Percentiles rank a stretch among this genome's conserved stretches.
Conservation (phyloP, 345 rosid genomes). For the Eucalyptus sp. region DNA sequence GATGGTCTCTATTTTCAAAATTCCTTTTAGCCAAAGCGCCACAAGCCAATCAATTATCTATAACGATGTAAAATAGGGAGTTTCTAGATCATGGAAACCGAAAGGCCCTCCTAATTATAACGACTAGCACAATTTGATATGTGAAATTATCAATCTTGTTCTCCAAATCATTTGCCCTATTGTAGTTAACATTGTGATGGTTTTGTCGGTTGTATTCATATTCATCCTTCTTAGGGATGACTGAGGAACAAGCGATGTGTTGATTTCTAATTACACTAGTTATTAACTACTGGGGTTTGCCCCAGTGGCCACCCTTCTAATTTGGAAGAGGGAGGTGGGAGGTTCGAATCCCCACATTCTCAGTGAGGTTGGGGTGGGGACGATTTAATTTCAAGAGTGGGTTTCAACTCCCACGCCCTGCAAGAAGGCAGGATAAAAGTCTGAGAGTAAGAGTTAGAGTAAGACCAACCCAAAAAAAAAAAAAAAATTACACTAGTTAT, state of each 20-base stretch:
- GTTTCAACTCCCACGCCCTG: no score
- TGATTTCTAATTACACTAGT: fast-evolving
- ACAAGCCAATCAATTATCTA: background rate
- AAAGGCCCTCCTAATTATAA: background rate
- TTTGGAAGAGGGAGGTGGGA: no score
- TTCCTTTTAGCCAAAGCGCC: no score
- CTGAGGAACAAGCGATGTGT: background rate
- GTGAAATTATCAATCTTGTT: background rate
- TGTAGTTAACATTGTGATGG: background rate
- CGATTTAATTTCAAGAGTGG: no score
- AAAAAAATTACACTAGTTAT: fast-evolving
- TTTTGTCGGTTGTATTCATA: background rate
- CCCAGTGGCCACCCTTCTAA: no score
- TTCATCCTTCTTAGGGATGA: background rate
- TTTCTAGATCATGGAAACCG: background rate
- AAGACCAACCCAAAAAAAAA: no score
- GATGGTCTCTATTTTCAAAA: background rate
- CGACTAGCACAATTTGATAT: background rate
- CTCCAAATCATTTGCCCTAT: background rate
- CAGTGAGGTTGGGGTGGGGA: no score
- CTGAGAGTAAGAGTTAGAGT: no score
- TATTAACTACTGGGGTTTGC: no score
- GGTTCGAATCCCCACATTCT: no score
- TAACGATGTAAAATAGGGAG: background rate
- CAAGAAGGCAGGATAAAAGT: no score